Evolutionary conservation across 139 green algal species (phyloP).

Genomic region (Auxenochlorella protothecoides): DNA sequence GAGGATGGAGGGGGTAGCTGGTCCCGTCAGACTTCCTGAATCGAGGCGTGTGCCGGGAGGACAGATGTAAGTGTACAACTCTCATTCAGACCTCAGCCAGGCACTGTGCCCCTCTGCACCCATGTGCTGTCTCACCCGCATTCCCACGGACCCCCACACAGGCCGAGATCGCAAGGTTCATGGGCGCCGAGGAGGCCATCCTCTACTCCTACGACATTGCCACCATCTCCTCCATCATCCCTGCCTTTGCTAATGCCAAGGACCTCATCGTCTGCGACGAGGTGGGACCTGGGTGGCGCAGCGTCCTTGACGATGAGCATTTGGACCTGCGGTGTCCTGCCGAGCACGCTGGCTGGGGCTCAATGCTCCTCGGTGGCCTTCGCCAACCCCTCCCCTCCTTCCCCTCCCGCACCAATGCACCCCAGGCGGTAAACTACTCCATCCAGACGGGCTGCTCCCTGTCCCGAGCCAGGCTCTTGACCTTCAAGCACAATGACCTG

Average conservation of each 20-base stretch:
- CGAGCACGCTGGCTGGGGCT: neutral
- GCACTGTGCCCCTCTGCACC: no score
- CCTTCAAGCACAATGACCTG: slow-evolving; percentile 94
- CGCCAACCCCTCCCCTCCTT: neutral
- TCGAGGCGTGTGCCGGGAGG: no score
- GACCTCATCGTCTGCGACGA: slow-evolving; percentile 83
- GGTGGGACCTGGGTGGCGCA: slow-evolving; percentile 17
- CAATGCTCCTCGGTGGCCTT: neutral
- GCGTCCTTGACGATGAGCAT: slow-evolving; percentile 3
- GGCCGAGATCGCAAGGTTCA: slow-evolving; percentile 53
- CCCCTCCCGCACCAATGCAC: no score
- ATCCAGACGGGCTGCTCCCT: slow-evolving; percentile 73
- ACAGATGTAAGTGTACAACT: no score
- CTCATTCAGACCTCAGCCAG: no score
- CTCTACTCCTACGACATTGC: slow-evolving; percentile 92
- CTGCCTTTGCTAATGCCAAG: slow-evolving; percentile 79
- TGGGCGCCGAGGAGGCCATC: slow-evolving; percentile 74
- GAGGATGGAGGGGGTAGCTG: no score
- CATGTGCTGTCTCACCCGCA: no score
- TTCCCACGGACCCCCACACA: no score
- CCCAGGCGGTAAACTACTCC: slow-evolving; percentile 50
- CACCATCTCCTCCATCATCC: slow-evolving; percentile 81
- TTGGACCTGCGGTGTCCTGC: neutral
- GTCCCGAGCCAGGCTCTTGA: slow-evolving; percentile 57
- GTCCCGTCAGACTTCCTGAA: no score